A percentile compares a stretch with the other conserved stretches of the same genome.
Conservation (phyloP, 106 monocot species). For the Dioscorea dumetorum region DNA sequence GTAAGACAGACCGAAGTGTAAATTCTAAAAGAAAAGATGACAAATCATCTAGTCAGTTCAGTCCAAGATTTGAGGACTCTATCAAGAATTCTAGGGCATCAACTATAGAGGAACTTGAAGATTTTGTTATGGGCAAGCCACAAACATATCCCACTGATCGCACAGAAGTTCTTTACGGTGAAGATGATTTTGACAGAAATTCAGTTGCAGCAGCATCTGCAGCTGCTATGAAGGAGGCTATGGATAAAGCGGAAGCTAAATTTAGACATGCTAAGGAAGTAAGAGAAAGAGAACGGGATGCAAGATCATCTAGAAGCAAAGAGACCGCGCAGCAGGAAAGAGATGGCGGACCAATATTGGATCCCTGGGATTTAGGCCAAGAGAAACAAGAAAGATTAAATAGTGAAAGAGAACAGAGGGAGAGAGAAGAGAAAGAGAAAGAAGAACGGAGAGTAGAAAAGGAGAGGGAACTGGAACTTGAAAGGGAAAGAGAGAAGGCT, state of each 20-base stretch:
- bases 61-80: slow-evolving; percentile 25
- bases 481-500: slow-evolving; percentile 53
- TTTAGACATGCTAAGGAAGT: slow-evolving; percentile 86
- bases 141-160: slow-evolving; percentile 28
- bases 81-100: slow-evolving; percentile 23
- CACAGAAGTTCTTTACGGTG: slow-evolving; percentile 22
- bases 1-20: slow-evolving; percentile 15
- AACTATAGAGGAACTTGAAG: slow-evolving; percentile 65
- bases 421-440: slow-evolving; percentile 69
- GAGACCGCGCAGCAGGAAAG: slow-evolving; percentile 30
- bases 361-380: slow-evolving; percentile 19
- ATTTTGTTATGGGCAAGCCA: slow-evolving; percentile 61
- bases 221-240: slow-evolving; percentile 76
- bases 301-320: slow-evolving; percentile 30
- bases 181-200: slow-evolving; percentile 59
- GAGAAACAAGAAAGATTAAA: slow-evolving; percentile 49
- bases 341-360: slow-evolving; percentile 24
- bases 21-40: slow-evolving; percentile 25
- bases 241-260: slow-evolving; percentile 74
- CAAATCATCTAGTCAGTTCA: slow-evolving; percentile 18
- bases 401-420: slow-evolving; percentile 40
- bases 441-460: slow-evolving; percentile 60
- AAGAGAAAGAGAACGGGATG: slow-evolving; percentile 69
- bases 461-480: slow-evolving; percentile 38
- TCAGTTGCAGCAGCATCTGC: slow-evolving; percentile 53